Conservation (phyloP, 768 basidiomycete species). For the Lactarius trivialis region DNA sequence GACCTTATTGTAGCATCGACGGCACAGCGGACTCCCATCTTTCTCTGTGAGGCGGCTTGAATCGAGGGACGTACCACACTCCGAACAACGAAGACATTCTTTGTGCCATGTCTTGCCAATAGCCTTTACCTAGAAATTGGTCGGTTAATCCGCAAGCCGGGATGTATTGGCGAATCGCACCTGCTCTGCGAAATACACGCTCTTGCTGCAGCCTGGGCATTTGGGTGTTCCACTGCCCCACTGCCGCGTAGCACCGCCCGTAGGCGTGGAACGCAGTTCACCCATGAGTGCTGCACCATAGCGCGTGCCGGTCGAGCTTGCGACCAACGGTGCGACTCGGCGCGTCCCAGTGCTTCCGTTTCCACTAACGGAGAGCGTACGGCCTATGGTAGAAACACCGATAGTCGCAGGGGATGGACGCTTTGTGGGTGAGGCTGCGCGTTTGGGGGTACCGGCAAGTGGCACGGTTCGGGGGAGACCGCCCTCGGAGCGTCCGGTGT, state of each 20-base stretch:
- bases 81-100: slow-evolving; percentile 66
- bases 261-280: slow-evolving; percentile 25
- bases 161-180: slow-evolving; percentile 30
- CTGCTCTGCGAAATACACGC: slow-evolving; percentile 84
- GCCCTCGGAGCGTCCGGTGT: slow-evolving; percentile 41
- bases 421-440: slow-evolving; percentile 13
- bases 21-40: slow-evolving; percentile 65
- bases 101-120: slow-evolving; percentile 79
- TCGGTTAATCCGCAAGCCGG: background rate
- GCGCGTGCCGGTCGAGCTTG: slow-evolving; percentile 55
- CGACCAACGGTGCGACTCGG: slow-evolving; percentile 30
- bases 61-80: slow-evolving; percentile 64
- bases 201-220: slow-evolving; percentile 66
- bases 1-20: slow-evolving; percentile 67
- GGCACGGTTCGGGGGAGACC: slow-evolving; percentile 52
- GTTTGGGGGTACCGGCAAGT: slow-evolving; percentile 23
- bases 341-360: background rate
- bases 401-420: background rate
- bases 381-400: slow-evolving; percentile 9
- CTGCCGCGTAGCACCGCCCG: slow-evolving; percentile 29
- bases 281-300: slow-evolving; percentile 52
- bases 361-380: slow-evolving; percentile 4
- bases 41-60: slow-evolving; percentile 69
- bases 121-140: slow-evolving; percentile 55
- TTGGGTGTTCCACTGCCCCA: slow-evolving; percentile 54